These are phyloP conservation scores for Heritiera fomes DNA, from an alignment of 345 rosid genomes.

Conservation along the genomic window DNA sequence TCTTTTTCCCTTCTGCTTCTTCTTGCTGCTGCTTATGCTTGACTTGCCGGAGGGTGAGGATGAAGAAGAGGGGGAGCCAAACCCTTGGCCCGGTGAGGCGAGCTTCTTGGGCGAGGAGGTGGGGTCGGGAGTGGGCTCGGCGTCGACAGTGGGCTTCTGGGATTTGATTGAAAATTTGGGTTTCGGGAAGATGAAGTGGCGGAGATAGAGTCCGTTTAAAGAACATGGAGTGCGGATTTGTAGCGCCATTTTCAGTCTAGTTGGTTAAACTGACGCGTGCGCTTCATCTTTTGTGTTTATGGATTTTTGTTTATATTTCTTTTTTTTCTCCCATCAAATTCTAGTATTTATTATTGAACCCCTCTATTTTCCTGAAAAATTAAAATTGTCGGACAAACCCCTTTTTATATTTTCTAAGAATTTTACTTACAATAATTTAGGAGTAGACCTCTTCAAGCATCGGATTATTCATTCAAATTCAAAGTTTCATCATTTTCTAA, in stretches of 20 bases:
- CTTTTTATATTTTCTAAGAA: background rate
- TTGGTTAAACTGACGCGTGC: slow-evolving; percentile 25
- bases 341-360: background rate
- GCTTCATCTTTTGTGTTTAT: background rate
- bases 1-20: slow-evolving; percentile 47
- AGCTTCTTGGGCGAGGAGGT: slow-evolving; percentile 43
- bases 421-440: no score
- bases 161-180: slow-evolving; percentile 43
- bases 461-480: no score
- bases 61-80: slow-evolving; percentile 45
- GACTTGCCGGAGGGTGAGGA: slow-evolving; percentile 31
- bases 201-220: slow-evolving; percentile 38
- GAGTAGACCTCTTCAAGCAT: no score
- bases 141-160: slow-evolving; percentile 41
- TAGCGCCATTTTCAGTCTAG: slow-evolving; percentile 72
- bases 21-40: slow-evolving; percentile 29
- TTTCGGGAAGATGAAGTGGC: slow-evolving; percentile 30
- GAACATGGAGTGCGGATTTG: slow-evolving; percentile 42
- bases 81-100: slow-evolving; percentile 52
- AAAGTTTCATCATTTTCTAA: no score
- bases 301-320: background rate
- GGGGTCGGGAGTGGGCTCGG: slow-evolving; percentile 37
- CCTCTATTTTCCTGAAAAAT: background rate
- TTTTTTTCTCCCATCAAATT: background rate
- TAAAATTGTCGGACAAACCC: background rate